These are phyloP conservation scores for Arthrobotrys conoides DNA, from an alignment of 2,329 filamentous ascomycete species.

Conservation along the genomic window DNA sequence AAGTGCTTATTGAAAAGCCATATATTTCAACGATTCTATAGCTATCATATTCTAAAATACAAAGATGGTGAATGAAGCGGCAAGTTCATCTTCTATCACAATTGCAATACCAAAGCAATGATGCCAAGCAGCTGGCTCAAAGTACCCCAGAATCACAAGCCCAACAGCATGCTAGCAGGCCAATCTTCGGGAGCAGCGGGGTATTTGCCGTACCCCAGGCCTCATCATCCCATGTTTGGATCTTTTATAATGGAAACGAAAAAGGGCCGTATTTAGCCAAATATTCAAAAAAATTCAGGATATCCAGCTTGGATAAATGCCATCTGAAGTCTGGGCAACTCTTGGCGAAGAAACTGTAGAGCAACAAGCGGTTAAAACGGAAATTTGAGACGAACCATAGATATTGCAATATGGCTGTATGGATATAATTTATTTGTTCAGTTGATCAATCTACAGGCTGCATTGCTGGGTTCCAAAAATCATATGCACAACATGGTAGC, in stretches of 20 bases:
- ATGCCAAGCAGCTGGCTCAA: conserved; percentile 21
- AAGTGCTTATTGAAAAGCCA: neutral
- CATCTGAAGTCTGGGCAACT: conserved; percentile 9
- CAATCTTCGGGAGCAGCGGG: conserved; percentile 46
- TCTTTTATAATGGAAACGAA: conserved; percentile 54
- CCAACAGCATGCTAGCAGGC: neutral
- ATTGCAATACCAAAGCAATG: conserved; percentile 11
- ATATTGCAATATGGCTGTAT: conserved; percentile 26
- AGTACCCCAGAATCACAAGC: conserved; percentile 9
- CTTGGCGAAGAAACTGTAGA: conserved; percentile 15
- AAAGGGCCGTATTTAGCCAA: conserved; percentile 59
- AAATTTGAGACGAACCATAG: conserved; percentile 34
- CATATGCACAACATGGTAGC: conserved; percentile 24
- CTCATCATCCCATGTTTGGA: conserved; percentile 27
- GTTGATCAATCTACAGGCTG: conserved; percentile 21
- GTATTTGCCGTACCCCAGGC: conserved; percentile 49
- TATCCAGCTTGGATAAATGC: conserved; percentile 41
- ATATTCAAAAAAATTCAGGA: conserved; percentile 28
- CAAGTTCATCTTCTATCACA: conserved; percentile 1
- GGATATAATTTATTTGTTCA: conserved; percentile 28
- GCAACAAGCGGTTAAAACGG: conserved; percentile 47
- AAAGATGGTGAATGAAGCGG: neutral
- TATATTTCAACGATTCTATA: neutral
- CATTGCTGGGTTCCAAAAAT: conserved; percentile 22
- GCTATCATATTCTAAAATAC: neutral